phyloP scores from a whole-genome alignment of 1,284 basidiomycete genomes.

The Ceratobasidium sp. region DNA sequence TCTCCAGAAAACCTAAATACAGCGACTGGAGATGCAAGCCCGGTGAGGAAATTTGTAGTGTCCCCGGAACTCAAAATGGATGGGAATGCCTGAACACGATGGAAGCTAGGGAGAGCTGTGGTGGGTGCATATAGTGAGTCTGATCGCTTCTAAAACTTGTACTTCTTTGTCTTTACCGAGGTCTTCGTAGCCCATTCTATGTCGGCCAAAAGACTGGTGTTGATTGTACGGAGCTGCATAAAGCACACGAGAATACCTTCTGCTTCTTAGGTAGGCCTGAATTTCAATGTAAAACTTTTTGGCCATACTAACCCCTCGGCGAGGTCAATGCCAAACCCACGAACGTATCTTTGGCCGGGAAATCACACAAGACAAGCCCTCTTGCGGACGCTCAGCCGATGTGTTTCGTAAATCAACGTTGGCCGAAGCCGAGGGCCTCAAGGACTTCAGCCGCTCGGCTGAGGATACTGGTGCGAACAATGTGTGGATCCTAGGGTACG shows the following conservation, averaged over 20 bases:
- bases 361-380: background rate
- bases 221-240: constrained; percentile 14
- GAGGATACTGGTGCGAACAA: background rate
- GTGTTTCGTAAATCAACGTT: background rate
- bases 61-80: constrained; percentile 1
- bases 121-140: constrained; percentile 33
- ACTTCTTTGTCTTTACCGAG: background rate
- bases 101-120: constrained; percentile 20
- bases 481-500: too few species aligned
- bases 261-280: constrained; percentile 10
- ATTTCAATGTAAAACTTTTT: background rate
- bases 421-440: background rate
- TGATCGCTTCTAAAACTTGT: background rate
- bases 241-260: background rate
- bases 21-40: background rate
- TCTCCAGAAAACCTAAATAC: background rate
- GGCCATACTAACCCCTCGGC: background rate
- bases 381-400: background rate
- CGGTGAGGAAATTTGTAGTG: constrained; percentile 17
- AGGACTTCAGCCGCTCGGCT: background rate
- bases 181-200: background rate
- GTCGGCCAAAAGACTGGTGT: constrained; percentile 5
- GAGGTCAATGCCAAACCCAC: constrained; percentile 16
- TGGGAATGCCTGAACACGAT: constrained; percentile 29
- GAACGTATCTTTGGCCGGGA: constrained; percentile 3